A percentile compares a stretch with the other conserved stretches of the same genome.
Evolutionary conservation across 2,329 filamentous ascomycete species (phyloP).

Genomic region (Sclerotinia nivalis): DNA sequence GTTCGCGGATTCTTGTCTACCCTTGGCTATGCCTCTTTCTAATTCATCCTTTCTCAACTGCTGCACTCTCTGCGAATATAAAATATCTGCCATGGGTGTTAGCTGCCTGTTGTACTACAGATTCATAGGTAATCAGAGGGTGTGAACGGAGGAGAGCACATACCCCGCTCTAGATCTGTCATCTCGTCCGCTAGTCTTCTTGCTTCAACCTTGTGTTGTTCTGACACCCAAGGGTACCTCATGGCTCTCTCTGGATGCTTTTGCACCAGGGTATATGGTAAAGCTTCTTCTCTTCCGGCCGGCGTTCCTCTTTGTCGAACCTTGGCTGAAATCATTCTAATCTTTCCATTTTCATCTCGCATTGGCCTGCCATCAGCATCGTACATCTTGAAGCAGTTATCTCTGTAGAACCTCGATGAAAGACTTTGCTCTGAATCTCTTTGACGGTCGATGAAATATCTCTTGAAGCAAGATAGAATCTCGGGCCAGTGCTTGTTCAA

Average conservation of each 20-base stretch:
- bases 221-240: constrained; percentile 24
- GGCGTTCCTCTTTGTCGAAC: constrained; percentile 25
- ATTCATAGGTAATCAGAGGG: not conserved
- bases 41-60: not conserved
- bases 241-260: constrained; percentile 24
- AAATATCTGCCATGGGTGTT: not conserved
- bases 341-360: constrained; percentile 23
- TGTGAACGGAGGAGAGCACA: not conserved
- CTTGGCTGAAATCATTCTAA: constrained; percentile 18
- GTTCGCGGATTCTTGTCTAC: not conserved
- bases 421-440: constrained; percentile 23
- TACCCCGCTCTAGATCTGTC: constrained; percentile 10
- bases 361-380: constrained; percentile 13
- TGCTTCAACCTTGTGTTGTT: constrained; percentile 22
- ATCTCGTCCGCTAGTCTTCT: constrained; percentile 11
- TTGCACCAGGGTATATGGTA: constrained; percentile 26
- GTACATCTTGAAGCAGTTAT: constrained; percentile 22
- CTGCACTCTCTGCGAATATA: not conserved
- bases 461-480: constrained; percentile 15
- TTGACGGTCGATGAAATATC: not conserved
- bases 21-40: not conserved
- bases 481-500: constrained; percentile 18
- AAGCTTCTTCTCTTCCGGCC: constrained; percentile 17
- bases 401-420: constrained; percentile 26
- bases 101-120: not conserved